Conservation (phyloP, 176 grass and related monocot genomes). For the Eragrostis nindensis region DNA sequence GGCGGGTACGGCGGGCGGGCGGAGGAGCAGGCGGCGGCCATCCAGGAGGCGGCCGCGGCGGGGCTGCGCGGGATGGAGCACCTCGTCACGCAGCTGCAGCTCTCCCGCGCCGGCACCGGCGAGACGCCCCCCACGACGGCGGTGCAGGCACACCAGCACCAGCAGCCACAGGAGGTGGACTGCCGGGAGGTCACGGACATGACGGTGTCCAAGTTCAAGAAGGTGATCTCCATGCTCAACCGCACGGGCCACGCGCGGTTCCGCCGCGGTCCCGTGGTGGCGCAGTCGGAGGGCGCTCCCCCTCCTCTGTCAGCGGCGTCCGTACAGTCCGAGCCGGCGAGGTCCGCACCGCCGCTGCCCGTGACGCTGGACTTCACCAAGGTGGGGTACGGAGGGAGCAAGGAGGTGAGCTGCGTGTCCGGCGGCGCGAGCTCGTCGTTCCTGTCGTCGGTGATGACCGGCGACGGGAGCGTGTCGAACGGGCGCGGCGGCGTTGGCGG, state of each 20-base stretch:
- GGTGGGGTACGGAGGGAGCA: constrained; percentile 16
- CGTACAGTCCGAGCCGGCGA: background rate
- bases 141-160: background rate
- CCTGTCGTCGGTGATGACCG: constrained; percentile 63
- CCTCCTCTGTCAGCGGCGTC: background rate
- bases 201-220: constrained; percentile 83
- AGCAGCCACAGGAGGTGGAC: constrained; percentile 25
- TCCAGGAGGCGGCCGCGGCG: constrained; percentile 75
- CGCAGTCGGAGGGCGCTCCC: constrained; percentile 39
- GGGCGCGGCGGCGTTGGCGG: constrained; percentile 34
- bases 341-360: constrained; percentile 9
- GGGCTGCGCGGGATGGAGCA: constrained; percentile 75
- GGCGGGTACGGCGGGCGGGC: constrained; percentile 49
- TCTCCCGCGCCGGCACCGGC: constrained; percentile 48
- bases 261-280: constrained; percentile 60
- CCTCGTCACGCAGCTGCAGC: constrained; percentile 69
- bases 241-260: constrained; percentile 88
- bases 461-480: constrained; percentile 87
- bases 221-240: constrained; percentile 88
- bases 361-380: constrained; percentile 60
- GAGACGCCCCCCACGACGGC: background rate
- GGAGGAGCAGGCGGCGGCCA: constrained; percentile 73
- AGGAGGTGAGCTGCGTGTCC: constrained; percentile 30
- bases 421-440: constrained; percentile 77
- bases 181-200: constrained; percentile 79